phyloP scores from a whole-genome alignment of 441 rosid species.

The Arabidopsis lyrata region DNA sequence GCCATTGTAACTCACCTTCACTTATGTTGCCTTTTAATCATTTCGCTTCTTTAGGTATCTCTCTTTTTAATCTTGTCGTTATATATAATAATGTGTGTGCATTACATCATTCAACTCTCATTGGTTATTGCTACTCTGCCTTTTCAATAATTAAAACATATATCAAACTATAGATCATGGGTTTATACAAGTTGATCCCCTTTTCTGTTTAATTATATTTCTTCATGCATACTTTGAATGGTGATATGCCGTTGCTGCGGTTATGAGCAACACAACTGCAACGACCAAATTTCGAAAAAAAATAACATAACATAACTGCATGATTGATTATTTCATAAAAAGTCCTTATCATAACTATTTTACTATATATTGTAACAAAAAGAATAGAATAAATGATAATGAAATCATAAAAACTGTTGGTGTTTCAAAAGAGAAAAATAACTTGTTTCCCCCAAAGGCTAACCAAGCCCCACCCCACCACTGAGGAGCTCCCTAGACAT shows the following conservation, averaged over 20 bases:
- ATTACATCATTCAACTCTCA: slow-evolving; percentile 34
- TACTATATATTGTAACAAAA: slow-evolving; percentile 3
- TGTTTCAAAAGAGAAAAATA: not conserved
- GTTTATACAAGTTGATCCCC: slow-evolving; percentile 33
- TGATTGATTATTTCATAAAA: not conserved
- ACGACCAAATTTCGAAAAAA: slow-evolving; percentile 1
- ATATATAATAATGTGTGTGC: slow-evolving; percentile 28
- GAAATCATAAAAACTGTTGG: not conserved
- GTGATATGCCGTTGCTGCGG: slow-evolving; percentile 8
- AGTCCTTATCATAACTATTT: not conserved
- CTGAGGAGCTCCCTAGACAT: slow-evolving; percentile 41
- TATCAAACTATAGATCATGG: slow-evolving; percentile 19
- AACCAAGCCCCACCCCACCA: slow-evolving; percentile 44
- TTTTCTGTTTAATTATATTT: not conserved
- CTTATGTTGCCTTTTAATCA: slow-evolving; percentile 46
- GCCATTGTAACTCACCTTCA: slow-evolving; percentile 44
- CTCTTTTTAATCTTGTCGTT: slow-evolving; percentile 31
- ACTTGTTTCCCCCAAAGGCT: slow-evolving; percentile 1
- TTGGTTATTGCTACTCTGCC: slow-evolving; percentile 37
- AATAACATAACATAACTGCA: not conserved
- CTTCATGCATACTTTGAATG: not conserved
- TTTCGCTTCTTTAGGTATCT: slow-evolving; percentile 34
- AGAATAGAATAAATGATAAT: slow-evolving; percentile 1
- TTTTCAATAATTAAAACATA: slow-evolving; percentile 27
- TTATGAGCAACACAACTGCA: slow-evolving; percentile 11